Percentiles rank a stretch among this genome's conserved stretches.
Conservation (phyloP, 2,329 filamentous ascomycete genomes). For the Trichoderma guizhouense region DNA sequence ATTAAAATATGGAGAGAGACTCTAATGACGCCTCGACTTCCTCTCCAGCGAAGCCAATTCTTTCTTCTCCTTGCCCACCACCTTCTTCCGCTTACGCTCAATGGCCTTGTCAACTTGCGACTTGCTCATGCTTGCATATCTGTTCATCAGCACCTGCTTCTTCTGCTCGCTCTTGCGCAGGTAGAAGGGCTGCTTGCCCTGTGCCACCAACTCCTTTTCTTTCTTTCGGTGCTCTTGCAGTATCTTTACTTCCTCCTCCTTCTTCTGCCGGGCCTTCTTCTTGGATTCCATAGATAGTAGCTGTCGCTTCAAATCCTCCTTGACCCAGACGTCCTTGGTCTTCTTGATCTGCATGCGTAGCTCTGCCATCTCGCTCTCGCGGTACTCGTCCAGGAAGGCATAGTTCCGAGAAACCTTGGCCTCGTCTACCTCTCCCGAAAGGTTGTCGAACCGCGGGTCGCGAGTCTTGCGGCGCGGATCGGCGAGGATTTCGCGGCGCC, state of each 20-base stretch:
- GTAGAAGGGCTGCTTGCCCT: conserved; percentile 92
- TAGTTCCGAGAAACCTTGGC: conserved; percentile 68
- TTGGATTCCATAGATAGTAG: conserved; percentile 76
- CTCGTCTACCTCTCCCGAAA: conserved; percentile 53
- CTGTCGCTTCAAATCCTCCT: conserved; percentile 67
- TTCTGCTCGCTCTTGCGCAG: conserved; percentile 91
- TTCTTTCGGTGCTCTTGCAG: conserved; percentile 71
- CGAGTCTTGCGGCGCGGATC: conserved; percentile 58
- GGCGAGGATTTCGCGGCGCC: conserved; percentile 69
- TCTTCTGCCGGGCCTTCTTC: conserved; percentile 66
- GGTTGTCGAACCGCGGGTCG: conserved; percentile 84
- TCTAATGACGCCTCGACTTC: conserved; percentile 17
- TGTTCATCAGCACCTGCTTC: conserved; percentile 75
- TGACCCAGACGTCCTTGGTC: conserved; percentile 61
- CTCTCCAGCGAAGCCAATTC: conserved; percentile 50
- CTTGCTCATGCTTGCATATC: conserved; percentile 79
- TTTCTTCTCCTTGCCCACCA: conserved; percentile 79
- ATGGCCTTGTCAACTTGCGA: conserved; percentile 81
- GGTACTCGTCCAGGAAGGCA: conserved; percentile 83
- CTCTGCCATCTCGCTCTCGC: conserved; percentile 74
- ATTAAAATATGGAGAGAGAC: not conserved
- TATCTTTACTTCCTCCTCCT: conserved; percentile 67
- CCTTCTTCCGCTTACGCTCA: conserved; percentile 86
- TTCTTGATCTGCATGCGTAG: conserved; percentile 65
- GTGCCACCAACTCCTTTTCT: conserved; percentile 79